Base-by-base conservation (phyloP, 1,284 basidiomycete species). In the Cerioporus squamosus region DNA sequence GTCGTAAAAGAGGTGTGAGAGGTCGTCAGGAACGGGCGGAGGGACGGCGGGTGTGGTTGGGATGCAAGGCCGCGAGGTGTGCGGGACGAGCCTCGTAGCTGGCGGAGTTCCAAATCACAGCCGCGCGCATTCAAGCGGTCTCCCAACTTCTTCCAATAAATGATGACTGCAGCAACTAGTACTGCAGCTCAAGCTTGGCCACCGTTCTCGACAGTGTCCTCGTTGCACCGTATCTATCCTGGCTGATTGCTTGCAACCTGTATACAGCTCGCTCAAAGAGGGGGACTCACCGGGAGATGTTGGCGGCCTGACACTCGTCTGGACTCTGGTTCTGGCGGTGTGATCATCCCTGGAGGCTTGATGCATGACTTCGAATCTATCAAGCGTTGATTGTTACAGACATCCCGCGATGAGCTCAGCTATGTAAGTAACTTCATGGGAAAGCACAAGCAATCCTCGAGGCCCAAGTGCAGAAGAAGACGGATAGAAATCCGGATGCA, bases 41-140 rank as follows among this genome's bases (percentile, higher is more conserved):
- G 38, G 45, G 53, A 33, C 33, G 44, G 50, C 39, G 38, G 33
- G 10, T 10, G 62, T 59, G 53, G 62, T 60, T 56, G 62, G 56
- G 54, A 59, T 54, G 56, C 44, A 57, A 52, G 57, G 23, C n/a
- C n/a, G n/a, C 39, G 53, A 33, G 46, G 47, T 43, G 31, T 12
- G 45, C 40, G 51, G 54, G 46, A 59, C 51, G 44, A 51, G 57
- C 53, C 53, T 57, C 54, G 62, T 57, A 59, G 48, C 54, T 40
- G 54, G 60, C 63, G 63, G 63, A 64, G 63, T 64, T 62, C 47
- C 44, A 64, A 64, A 42, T 18, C 36, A 17, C 18, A 31, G 43
- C 57, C 57, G 47, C 57, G 47, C 47, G 33, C 15, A 15, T 5
- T 39, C 39, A 45, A 54, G 50, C 55, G 46, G 54, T 53, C 26